Evolutionary conservation across 805 yeast genomes (phyloP).

Genomic region (Starmerella bacillaris): DNA sequence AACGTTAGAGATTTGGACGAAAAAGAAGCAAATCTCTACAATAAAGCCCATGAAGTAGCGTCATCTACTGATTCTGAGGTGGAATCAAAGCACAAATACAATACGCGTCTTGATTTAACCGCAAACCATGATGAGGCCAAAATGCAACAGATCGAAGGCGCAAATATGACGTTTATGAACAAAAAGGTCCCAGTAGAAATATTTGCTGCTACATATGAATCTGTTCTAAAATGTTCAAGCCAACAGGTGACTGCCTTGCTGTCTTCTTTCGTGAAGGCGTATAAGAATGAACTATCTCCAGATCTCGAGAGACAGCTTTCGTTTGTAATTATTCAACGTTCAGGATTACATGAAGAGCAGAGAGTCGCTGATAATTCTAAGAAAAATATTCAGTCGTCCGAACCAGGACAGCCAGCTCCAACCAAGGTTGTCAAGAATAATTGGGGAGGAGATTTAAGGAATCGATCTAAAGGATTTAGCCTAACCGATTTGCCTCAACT

Average conservation of each 20-base stretch:
- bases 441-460: constrained; percentile 8
- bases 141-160: constrained; percentile 14
- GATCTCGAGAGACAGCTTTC: neutral
- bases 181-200: constrained; percentile 15
- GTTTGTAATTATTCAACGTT: neutral
- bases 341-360: neutral
- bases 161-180: constrained; percentile 12
- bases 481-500: constrained; percentile 11
- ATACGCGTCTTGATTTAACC: constrained; percentile 17
- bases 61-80: neutral
- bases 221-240: constrained; percentile 7
- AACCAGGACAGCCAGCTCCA: constrained; percentile 4
- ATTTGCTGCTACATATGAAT: constrained; percentile 14
- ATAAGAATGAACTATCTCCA: neutral
- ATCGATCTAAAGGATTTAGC: constrained; percentile 3
- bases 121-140: constrained; percentile 22
- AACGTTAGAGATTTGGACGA: neutral
- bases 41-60: too few species aligned
- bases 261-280: constrained; percentile 8
- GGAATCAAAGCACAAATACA: constrained; percentile 6
- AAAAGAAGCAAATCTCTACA: neutral
- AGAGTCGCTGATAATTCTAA: constrained; percentile 3
- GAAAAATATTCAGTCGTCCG: constrained; percentile 3
- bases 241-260: constrained; percentile 15
- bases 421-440: constrained; percentile 2